Evolutionary conservation across 2,329 filamentous ascomycete genomes (phyloP), one percentile per base, ranked within the genome.

Genomic region (Aspergillus sojae): DNA sequence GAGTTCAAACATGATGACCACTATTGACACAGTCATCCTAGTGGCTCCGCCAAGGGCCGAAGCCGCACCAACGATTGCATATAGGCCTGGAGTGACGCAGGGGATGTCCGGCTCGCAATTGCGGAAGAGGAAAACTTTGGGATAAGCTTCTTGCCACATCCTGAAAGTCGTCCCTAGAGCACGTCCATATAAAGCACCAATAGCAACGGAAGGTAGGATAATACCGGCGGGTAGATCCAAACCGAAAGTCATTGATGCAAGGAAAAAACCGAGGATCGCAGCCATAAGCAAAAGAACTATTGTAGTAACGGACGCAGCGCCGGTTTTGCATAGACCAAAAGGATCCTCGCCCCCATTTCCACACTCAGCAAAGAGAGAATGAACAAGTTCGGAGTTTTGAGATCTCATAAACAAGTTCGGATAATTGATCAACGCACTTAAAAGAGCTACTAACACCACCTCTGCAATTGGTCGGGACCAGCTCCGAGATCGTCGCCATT

Each of bases 1-100:
- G 61, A 99, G 89, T 81, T 99, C 95, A 74, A 99, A 99, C 91
- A 97, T 97, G 80, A 99, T 99, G 72, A 98, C 95, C 5, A 99
- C 94, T 69, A 99, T 97, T 14, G 94, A 97, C 12, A 97, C 93
- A 0, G 95, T 99, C 89, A 99, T 96, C 69, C 94, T 88, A 21
- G 94, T 98, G 41, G 96, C 93, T 55, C 95, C 95, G 6, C 92
- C 92, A 1, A 99, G 87, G n/a, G 94, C 93, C 4, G 95, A 94
- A 0, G 95, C 94, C 0, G 95, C 95, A 39, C 95, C 95, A 65
- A 99, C 91, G 71, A 99, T 96, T 66, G 95, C 95, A 75, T 99
- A 99, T 1, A 94, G 96, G 16, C 94, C 95, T 0, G 95, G 94
- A 0, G 92, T 97, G 57, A 99, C 89, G 79, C 95, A 99, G 9